Evolutionary conservation across 345 rosid species (phyloP).

Genomic region (Anacardium occidentale): DNA sequence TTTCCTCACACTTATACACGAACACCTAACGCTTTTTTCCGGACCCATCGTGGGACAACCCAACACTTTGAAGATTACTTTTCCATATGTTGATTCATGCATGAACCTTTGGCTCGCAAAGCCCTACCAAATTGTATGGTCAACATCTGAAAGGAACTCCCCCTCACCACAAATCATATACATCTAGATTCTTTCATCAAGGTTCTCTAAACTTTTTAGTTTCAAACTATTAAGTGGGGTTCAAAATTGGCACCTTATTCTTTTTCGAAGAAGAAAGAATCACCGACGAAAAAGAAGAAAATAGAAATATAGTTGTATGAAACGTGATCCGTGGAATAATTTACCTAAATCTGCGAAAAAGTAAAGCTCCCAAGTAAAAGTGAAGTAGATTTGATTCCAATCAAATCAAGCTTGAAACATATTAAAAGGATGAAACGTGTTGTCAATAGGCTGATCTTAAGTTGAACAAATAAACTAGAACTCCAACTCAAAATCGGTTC

Average conservation of each 20-base stretch:
- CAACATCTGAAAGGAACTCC: slow-evolving; percentile 1
- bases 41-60: no score
- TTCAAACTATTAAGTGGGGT: slow-evolving; percentile 1
- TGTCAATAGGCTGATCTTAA: no score
- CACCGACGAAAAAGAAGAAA: neutral
- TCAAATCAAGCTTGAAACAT: no score
- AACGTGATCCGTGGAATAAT: neutral
- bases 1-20: no score
- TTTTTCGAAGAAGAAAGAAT: neutral
- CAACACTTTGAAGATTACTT: no score
- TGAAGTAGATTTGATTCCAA: no score
- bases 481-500: no score
- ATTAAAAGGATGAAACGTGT: no score
- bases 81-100: neutral
- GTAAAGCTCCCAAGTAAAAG: no score
- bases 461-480: no score
- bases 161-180: slow-evolving; percentile 17
- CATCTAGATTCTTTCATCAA: slow-evolving; percentile 21
- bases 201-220: slow-evolving; percentile 4
- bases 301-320: neutral
- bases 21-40: no score
- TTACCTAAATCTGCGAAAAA: neutral
- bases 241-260: slow-evolving; percentile 5
- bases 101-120: neutral
- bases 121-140: slow-evolving; percentile 24